A percentile compares a stretch with the other conserved stretches of the same genome.
Conservation (phyloP, 768 basidiomycete genomes). For the Filobasidium floriforme region DNA sequence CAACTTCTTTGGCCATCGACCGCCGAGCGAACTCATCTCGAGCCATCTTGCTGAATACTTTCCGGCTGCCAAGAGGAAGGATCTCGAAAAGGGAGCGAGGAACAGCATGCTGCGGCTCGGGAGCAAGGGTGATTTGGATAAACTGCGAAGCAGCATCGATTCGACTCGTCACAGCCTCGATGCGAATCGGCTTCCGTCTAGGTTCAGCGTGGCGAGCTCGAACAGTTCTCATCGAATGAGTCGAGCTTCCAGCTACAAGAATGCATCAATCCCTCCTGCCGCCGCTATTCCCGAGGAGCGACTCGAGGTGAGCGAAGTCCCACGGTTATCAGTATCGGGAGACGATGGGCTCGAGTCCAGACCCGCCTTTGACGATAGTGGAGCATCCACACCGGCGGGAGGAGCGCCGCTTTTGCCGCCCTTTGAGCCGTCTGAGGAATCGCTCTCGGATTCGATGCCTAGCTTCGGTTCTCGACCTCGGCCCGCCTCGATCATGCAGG, state of each 20-base stretch:
- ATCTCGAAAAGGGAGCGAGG: slow-evolving; percentile 75
- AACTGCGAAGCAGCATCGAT: slow-evolving; percentile 3
- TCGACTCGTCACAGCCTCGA: slow-evolving; percentile 9
- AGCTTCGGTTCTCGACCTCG: slow-evolving; percentile 40
- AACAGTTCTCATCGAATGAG: slow-evolving; percentile 17
- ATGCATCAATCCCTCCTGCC: slow-evolving; percentile 29
- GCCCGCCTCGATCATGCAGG: neutral
- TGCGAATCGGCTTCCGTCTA: slow-evolving; percentile 12
- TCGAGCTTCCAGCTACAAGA: slow-evolving; percentile 7
- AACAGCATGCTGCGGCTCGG: slow-evolving; percentile 71
- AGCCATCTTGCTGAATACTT: slow-evolving; percentile 91
- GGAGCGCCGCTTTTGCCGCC: slow-evolving; percentile 38
- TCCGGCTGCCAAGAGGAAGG: slow-evolving; percentile 85
- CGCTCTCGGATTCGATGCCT: slow-evolving; percentile 64
- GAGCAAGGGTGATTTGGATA: slow-evolving; percentile 31
- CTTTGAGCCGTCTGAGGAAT: slow-evolving; percentile 52
- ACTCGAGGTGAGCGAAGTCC: slow-evolving; percentile 20
- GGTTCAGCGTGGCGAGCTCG: slow-evolving; percentile 23
- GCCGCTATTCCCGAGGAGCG: slow-evolving; percentile 37
- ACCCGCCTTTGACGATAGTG: neutral
- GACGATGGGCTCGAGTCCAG: slow-evolving; percentile 5
- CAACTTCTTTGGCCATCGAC: slow-evolving; percentile 97
- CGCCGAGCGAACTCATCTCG: slow-evolving; percentile 93
- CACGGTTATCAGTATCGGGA: neutral
- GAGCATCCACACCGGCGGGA: neutral